A percentile compares a stretch with the other conserved stretches of the same genome.
Conservation (phyloP, 306 rosid genomes). For the Pterocarpus macrocarpus region DNA sequence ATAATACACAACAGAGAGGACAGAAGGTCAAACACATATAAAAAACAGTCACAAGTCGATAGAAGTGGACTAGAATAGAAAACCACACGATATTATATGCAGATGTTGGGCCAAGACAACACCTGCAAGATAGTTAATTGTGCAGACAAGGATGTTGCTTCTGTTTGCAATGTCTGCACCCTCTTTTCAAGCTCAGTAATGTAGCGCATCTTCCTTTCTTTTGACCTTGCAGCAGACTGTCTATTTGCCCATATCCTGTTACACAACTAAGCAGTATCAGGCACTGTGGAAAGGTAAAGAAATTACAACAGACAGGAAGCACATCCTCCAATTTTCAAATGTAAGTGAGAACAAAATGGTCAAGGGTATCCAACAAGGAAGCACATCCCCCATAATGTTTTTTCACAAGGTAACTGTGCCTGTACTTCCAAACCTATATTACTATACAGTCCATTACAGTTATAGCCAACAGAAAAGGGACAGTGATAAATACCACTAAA, state of each 20-base stretch:
- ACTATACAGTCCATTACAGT: neutral
- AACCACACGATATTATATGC: neutral
- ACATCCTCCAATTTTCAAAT: conserved; percentile 1
- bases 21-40: neutral
- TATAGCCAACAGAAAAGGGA: neutral
- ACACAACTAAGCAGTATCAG: conserved; percentile 30
- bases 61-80: conserved; percentile 25
- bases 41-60: neutral
- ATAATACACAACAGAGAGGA: conserved; percentile 21
- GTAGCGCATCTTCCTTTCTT: conserved; percentile 93
- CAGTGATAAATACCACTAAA: conserved; percentile 8
- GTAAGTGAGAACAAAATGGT: neutral
- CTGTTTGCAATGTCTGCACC: conserved; percentile 87
- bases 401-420: too few relatives aligned
- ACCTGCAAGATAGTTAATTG: conserved; percentile 85
- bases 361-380: neutral
- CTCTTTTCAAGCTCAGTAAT: conserved; percentile 88
- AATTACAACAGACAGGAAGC: neutral
- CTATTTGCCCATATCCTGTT: conserved; percentile 92
- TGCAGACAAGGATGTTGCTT: conserved; percentile 89
- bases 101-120: conserved; percentile 5
- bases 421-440: conserved; percentile 1
- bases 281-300: neutral
- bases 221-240: conserved; percentile 96
- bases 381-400: too few relatives aligned